A percentile compares a stretch with the other conserved stretches of the same genome.
These are phyloP conservation scores for Trichoderma citrinoviride DNA, from an alignment of 2,329 filamentous ascomycete genomes.

Conservation along the genomic window DNA sequence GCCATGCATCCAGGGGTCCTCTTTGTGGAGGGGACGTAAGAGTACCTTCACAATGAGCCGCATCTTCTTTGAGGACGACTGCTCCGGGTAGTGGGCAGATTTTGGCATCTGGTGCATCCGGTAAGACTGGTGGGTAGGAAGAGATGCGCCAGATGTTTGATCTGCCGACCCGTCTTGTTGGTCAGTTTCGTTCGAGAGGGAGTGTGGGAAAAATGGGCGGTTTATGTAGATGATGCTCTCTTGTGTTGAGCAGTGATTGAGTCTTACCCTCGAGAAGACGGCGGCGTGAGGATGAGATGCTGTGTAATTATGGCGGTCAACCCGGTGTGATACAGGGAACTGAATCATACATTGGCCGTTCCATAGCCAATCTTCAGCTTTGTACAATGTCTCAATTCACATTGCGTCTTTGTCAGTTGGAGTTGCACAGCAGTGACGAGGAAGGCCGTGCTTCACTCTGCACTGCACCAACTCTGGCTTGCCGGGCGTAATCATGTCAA, in stretches of 20 bases:
- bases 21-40: not conserved
- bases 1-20: not conserved
- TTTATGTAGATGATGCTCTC: not conserved
- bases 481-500: too few relatives aligned
- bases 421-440: too few relatives aligned
- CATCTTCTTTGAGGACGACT: not conserved
- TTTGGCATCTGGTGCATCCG: not conserved
- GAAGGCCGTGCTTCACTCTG: too few relatives aligned
- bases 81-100: too few relatives aligned
- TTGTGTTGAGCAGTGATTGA: not conserved
- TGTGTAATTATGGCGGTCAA: not conserved
- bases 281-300: not conserved
- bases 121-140: not conserved
- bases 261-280: not conserved
- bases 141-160: not conserved
- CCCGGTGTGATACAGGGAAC: not conserved
- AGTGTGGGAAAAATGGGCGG: not conserved
- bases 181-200: not conserved
- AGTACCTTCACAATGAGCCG: not conserved
- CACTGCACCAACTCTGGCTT: too few relatives aligned
- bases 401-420: too few relatives aligned
- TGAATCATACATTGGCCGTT: not conserved
- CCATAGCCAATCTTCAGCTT: too few relatives aligned
- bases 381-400: not conserved
- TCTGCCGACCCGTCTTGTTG: not conserved